Evolutionary conservation across 352 stramenopile genomes (phyloP).

Genomic region (Globisporangium abappressorium): DNA sequence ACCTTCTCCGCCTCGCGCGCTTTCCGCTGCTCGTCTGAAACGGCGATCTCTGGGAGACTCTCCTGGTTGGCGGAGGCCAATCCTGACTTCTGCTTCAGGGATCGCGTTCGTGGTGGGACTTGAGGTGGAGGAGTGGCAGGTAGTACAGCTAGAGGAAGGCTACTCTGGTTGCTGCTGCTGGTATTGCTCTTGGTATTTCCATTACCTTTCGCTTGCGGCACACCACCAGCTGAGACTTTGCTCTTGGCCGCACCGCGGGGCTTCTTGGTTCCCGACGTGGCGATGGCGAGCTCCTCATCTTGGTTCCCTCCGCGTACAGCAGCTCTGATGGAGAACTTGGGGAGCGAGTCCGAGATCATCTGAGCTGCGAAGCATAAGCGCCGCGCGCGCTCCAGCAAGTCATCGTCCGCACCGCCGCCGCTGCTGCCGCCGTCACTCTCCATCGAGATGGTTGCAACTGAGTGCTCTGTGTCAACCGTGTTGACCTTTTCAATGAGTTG

Average conservation of each 20-base stretch:
- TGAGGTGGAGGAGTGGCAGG: neutral
- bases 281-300: neutral
- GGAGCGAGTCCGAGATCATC: slow-evolving; percentile 14
- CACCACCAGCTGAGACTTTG: neutral
- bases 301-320: neutral
- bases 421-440: neutral
- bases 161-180: neutral
- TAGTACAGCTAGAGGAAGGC: neutral
- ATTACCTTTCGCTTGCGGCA: neutral
- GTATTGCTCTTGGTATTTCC: neutral
- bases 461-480: too few relatives aligned
- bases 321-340: neutral
- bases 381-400: slow-evolving; percentile 45
- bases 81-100: neutral
- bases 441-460: neutral
- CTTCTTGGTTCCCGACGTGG: neutral
- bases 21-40: slow-evolving; percentile 29
- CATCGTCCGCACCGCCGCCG: slow-evolving; percentile 8
- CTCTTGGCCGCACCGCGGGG: neutral
- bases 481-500: neutral
- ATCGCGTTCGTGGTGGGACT: neutral
- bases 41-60: slow-evolving; percentile 24
- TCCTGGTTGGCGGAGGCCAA: slow-evolving; percentile 11
- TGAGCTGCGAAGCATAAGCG: slow-evolving; percentile 35
- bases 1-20: slow-evolving; percentile 38